These are phyloP conservation scores for Colletotrichum filicis DNA, from an alignment of 2,329 filamentous ascomycete species.

Conservation along the genomic window DNA sequence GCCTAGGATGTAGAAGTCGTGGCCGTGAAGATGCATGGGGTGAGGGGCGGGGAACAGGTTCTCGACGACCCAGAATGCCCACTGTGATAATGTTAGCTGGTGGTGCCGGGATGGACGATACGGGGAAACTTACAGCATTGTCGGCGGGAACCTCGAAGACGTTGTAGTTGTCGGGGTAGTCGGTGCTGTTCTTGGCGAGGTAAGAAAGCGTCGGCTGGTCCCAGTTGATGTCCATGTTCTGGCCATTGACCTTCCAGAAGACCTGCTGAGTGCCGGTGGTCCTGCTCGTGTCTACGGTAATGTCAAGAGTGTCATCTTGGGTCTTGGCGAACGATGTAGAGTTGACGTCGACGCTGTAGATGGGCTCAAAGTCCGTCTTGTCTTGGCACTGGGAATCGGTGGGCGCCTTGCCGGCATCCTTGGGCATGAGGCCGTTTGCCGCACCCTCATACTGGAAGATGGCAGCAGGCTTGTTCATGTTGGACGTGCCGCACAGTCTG, in stretches of 20 bases:
- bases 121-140: constrained; percentile 7
- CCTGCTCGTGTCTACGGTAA: constrained; percentile 37
- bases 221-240: constrained; percentile 52
- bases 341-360: constrained; percentile 42
- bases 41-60: constrained; percentile 30
- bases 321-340: constrained; percentile 41
- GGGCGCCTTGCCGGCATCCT: constrained; percentile 41
- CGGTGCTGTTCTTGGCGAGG: constrained; percentile 19
- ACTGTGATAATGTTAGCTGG: neutral
- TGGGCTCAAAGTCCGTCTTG: constrained; percentile 38
- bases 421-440: constrained; percentile 41
- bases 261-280: constrained; percentile 37
- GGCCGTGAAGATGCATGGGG: constrained; percentile 40
- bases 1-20: constrained; percentile 59
- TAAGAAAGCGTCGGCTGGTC: constrained; percentile 50
- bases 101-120: too few relatives aligned
- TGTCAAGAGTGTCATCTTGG: constrained; percentile 38
- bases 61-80: constrained; percentile 35
- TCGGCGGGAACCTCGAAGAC: constrained; percentile 26
- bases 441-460: constrained; percentile 52
- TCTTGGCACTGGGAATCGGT: constrained; percentile 39
- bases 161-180: constrained; percentile 24
- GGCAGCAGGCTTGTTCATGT: constrained; percentile 47
- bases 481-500: constrained; percentile 46
- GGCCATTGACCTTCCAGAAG: constrained; percentile 48